Evolutionary conservation across 2,329 filamentous ascomycete genomes (phyloP), one percentile per base, ranked within the genome.

Genomic region (Calonectria ilicicola): DNA sequence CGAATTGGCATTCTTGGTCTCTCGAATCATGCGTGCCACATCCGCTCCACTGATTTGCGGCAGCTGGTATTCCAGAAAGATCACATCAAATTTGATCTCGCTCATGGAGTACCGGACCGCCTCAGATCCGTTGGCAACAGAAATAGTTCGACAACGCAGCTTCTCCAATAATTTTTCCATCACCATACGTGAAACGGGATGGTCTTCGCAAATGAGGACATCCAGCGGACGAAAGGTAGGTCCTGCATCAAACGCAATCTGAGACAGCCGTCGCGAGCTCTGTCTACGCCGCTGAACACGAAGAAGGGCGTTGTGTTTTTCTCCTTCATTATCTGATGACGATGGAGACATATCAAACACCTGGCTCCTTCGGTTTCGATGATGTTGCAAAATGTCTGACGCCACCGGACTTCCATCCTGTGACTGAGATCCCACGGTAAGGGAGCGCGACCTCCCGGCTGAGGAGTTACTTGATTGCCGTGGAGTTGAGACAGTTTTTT

Each of bases 111-210:
- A 98, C 26, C 96, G 92, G 79, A 98, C 93, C 14, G 96, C 97
- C 81, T 99, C 97, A 0, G 95, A 93, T 1, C 97, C 97, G 78
- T 96, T 98, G 3, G 93, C 90, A 5, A 97, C 96, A 3, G 95
- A 95, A 79, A 99, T 97, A 10, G 96, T 98, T 49, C 97, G 94
- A 80, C 97, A 99, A 42, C 95, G 93, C 42, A 98, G 87, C 85
- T 98, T 99, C 83, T 99, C 97, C 65, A 99, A 89, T 9, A 99
- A 87, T 79, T 98, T 97, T 82, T 99, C 97, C 96, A 99, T 98
- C n/a, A 99, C 96, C 87, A 99, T 92, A 26, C 96, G 91, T 7
- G 97, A 98, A 5, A 99, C 96, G 0, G 97, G 97, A 82, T 99
- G 97, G 80, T 99, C 97, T 85, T 99, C 97, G 82, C 97, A 98